Evolutionary conservation across 2,329 filamentous ascomycete genomes (phyloP).

Genomic region (Colletotrichum eleusines): DNA sequence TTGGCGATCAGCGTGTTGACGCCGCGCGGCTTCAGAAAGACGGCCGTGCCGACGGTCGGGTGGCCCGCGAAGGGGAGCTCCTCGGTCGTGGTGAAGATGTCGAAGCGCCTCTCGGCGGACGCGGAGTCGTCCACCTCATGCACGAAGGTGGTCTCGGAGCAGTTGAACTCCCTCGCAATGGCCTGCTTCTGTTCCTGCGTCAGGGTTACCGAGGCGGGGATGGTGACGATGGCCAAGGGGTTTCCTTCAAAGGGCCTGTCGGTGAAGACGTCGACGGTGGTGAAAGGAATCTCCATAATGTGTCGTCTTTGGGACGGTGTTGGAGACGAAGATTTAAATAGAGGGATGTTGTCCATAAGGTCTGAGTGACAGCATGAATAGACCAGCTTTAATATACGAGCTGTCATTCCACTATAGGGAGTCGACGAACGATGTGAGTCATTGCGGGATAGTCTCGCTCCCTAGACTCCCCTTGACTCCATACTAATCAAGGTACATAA

Average conservation of each 20-base stretch:
- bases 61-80: slow-evolving; percentile 74
- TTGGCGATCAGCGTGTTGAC: slow-evolving; percentile 64
- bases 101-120: slow-evolving; percentile 58
- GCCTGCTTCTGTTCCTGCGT: slow-evolving; percentile 66
- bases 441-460: not conserved
- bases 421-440: not conserved
- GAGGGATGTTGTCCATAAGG: not conserved
- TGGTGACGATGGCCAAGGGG: slow-evolving; percentile 69
- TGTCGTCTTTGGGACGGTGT: not conserved
- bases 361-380: slow-evolving; percentile 1
- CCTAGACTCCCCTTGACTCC: too few species aligned
- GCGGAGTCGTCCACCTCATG: slow-evolving; percentile 57
- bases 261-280: slow-evolving; percentile 71
- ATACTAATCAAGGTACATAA: too few species aligned
- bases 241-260: slow-evolving; percentile 65
- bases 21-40: slow-evolving; percentile 58
- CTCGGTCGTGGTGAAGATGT: slow-evolving; percentile 68
- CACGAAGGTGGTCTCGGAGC: slow-evolving; percentile 73
- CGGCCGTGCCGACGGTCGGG: slow-evolving; percentile 69
- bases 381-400: not conserved
- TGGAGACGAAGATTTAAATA: too few species aligned
- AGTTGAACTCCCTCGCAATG: slow-evolving; percentile 73
- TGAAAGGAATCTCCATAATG: slow-evolving; percentile 59
- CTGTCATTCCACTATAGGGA: not conserved
- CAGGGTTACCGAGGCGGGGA: slow-evolving; percentile 60